Percentiles rank a stretch among this genome's conserved stretches.
phyloP scores from a whole-genome alignment of 768 basidiomycete genomes.

The Tricholoma saponaceum region DNA sequence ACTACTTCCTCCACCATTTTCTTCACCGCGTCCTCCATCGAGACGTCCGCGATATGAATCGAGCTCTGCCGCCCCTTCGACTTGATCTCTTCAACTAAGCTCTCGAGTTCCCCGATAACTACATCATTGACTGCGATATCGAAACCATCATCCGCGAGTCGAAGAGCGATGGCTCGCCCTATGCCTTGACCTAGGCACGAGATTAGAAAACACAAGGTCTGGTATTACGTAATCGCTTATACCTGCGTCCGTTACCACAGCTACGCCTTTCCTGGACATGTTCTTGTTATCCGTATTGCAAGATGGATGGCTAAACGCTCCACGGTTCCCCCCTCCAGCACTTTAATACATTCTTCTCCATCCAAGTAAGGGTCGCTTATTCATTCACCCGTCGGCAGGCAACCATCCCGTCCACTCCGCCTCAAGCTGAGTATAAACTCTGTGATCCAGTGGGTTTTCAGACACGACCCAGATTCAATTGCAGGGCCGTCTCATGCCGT shows the following conservation, averaged over 20 bases:
- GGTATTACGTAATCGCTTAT: not conserved
- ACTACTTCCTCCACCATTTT: conserved; percentile 21
- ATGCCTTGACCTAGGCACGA: conserved; percentile 6
- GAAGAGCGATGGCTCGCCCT: conserved; percentile 7
- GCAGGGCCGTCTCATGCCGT: not conserved
- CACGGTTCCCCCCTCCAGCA: not conserved
- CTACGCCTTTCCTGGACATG: conserved; percentile 1
- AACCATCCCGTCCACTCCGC: not conserved
- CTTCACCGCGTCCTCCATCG: conserved; percentile 19
- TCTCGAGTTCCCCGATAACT: conserved; percentile 18
- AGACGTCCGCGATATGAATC: conserved; percentile 16
- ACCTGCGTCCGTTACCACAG: conserved; percentile 2
- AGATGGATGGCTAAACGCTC: not conserved
- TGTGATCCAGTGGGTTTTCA: too few relatives aligned
- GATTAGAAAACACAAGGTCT: not conserved
- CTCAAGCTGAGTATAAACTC: too few relatives aligned
- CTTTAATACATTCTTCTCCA: not conserved
- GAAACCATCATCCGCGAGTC: conserved; percentile 11
- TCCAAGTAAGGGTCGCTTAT: not conserved
- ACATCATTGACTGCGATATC: conserved; percentile 26
- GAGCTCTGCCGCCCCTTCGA: conserved; percentile 9
- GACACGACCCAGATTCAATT: too few relatives aligned
- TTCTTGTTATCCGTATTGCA: not conserved
- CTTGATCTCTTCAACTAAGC: conserved; percentile 15
- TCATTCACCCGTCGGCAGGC: not conserved